Conservation (phyloP, 768 basidiomycete genomes). For the Russula foetens region DNA sequence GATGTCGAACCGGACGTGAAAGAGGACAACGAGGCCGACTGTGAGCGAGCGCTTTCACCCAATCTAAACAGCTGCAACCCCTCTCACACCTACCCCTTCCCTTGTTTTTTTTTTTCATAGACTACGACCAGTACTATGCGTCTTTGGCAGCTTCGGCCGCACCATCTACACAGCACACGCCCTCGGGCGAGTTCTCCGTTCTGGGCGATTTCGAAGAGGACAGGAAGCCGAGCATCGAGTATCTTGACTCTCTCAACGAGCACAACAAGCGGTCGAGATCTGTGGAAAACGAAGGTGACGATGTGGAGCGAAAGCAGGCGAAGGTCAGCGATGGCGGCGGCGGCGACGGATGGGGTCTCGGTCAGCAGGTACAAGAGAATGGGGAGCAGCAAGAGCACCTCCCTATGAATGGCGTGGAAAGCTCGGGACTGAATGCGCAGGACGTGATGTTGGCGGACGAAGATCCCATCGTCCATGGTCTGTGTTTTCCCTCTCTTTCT, state of each 20-base stretch:
- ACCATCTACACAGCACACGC: conserved; percentile 54
- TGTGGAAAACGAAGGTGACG: conserved; percentile 32
- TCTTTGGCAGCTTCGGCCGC: conserved; percentile 57
- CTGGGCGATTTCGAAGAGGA: conserved; percentile 59
- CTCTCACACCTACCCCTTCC: background rate
- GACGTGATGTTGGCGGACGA: conserved; percentile 25
- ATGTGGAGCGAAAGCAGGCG: conserved; percentile 16
- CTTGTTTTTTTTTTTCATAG: conserved; percentile 28
- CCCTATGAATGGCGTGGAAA: conserved; percentile 18
- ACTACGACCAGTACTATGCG: conserved; percentile 79
- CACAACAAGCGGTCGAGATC: conserved; percentile 70
- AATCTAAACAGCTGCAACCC: background rate
- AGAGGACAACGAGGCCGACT: conserved; percentile 49
- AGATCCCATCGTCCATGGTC: conserved; percentile 66
- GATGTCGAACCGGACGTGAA: conserved; percentile 41
- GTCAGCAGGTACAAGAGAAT: conserved; percentile 23
- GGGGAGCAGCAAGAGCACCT: conserved; percentile 6
- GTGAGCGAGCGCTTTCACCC: conserved; percentile 34
- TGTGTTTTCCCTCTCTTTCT: conserved; percentile 17
- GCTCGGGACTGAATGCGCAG: conserved; percentile 4
- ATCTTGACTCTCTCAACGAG: conserved; percentile 61
- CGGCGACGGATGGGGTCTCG: conserved; percentile 4
- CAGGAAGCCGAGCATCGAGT: conserved; percentile 54
- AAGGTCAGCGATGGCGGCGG: conserved; percentile 9
- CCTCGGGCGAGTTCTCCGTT: conserved; percentile 38